Percentiles rank a stretch among this genome's conserved stretches.
Conservation (phyloP, 495 filamentous ascomycete species). For the Arthonia radiata region DNA sequence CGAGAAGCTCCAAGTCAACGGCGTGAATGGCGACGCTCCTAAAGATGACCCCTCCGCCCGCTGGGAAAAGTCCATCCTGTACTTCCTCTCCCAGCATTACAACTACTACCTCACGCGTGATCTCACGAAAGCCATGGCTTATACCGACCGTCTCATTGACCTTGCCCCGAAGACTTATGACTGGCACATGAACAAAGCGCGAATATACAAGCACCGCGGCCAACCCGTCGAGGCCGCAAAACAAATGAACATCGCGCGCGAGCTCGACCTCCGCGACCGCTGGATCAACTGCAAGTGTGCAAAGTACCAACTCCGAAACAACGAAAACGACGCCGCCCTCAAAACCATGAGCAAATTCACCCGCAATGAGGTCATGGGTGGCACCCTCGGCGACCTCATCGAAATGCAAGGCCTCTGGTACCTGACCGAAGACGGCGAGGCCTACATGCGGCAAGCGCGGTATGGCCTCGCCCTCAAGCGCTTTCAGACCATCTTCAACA, state of each 20-base stretch:
- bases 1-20: constrained; percentile 15
- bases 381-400: constrained; percentile 68
- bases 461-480: constrained; percentile 74
- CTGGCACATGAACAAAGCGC: constrained; percentile 82
- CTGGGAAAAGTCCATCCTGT: constrained; percentile 54
- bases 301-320: constrained; percentile 87
- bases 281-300: constrained; percentile 97
- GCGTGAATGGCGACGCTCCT: constrained; percentile 19
- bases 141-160: constrained; percentile 63
- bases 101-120: constrained; percentile 76
- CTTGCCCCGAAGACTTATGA: constrained; percentile 58
- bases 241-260: constrained; percentile 68
- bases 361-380: constrained; percentile 64
- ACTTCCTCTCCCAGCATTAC: constrained; percentile 92
- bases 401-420: constrained; percentile 99
- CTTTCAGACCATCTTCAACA: constrained; percentile 61
- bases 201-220: constrained; percentile 84
- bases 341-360: constrained; percentile 91
- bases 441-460: constrained; percentile 62
- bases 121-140: constrained; percentile 52
- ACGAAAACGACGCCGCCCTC: constrained; percentile 63
- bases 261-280: constrained; percentile 66
- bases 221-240: constrained; percentile 56
- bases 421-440: constrained; percentile 80
- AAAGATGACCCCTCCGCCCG: constrained; percentile 29